Evolutionary conservation across 345 rosid species (phyloP).

Genomic region (Rubroshorea leprosula): DNA sequence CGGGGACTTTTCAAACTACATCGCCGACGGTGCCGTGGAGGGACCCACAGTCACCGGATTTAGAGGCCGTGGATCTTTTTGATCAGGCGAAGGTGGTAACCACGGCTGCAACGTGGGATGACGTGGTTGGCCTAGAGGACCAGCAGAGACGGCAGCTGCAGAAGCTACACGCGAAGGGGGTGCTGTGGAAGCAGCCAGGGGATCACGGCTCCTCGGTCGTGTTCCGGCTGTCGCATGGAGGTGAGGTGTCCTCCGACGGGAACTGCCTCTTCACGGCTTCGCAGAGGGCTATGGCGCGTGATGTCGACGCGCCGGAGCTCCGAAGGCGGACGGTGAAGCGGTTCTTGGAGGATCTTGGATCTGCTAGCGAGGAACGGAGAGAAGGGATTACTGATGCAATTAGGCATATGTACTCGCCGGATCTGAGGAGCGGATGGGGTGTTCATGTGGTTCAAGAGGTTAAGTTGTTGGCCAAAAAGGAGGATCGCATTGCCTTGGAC

Average conservation of each 20-base stretch:
- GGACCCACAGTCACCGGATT: no score
- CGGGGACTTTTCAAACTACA: no score
- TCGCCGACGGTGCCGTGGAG: no score
- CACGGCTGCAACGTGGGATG: no score
- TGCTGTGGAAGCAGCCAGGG: conserved; percentile 63
- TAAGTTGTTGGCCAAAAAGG: conserved; percentile 70
- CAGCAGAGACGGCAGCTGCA: conserved; percentile 18
- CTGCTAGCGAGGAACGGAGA: conserved; percentile 44
- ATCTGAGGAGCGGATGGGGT: conserved; percentile 99
- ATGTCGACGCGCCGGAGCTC: conserved; percentile 60
- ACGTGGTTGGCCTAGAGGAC: no score
- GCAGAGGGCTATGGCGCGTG: conserved; percentile 75
- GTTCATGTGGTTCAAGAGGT: conserved; percentile 91
- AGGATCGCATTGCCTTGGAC: conserved; percentile 64
- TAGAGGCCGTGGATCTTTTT: no score
- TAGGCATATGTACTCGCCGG: conserved; percentile 91
- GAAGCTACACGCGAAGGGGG: conserved; percentile 71
- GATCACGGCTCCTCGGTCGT: no score
- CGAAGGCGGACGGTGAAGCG: conserved; percentile 65
- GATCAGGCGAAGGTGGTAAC: no score
- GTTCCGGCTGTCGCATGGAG: no score
- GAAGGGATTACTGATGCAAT: conserved; percentile 48
- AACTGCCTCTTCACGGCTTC: conserved; percentile 97
- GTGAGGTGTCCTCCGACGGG: conserved; percentile 63
- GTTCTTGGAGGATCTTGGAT: conserved; percentile 69